Conservation (phyloP, 2,329 filamentous ascomycete species). For the Ophiostoma sp. region DNA sequence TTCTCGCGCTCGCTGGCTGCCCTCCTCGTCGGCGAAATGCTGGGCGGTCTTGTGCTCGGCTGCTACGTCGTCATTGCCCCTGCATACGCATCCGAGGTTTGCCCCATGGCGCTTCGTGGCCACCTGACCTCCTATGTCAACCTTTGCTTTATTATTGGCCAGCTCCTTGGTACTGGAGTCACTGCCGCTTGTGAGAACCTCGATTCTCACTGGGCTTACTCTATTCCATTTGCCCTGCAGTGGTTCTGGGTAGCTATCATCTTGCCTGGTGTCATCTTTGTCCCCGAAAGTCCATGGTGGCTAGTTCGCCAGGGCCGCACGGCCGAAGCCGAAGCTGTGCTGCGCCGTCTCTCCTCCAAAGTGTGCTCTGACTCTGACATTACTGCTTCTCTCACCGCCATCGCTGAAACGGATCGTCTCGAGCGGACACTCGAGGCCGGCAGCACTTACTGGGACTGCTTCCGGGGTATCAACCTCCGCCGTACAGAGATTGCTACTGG, state of each 20-base stretch:
- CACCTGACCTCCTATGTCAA: slow-evolving; percentile 57
- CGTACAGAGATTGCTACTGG: slow-evolving; percentile 54
- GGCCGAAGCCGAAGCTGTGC: slow-evolving; percentile 39
- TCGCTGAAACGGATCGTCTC: slow-evolving; percentile 54
- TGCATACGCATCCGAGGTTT: slow-evolving; percentile 57
- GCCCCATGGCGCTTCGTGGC: slow-evolving; percentile 52
- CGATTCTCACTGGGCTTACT: slow-evolving; percentile 46
- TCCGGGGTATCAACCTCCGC: slow-evolving; percentile 45
- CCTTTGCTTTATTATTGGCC: slow-evolving; percentile 58
- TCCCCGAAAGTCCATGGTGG: slow-evolving; percentile 50
- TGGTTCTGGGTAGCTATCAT: slow-evolving; percentile 48
- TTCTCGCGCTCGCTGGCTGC: slow-evolving; percentile 52
- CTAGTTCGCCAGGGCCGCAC: slow-evolving; percentile 41
- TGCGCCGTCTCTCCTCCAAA: slow-evolving; percentile 42
- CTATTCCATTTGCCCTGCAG: slow-evolving; percentile 46
- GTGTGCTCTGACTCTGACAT: slow-evolving; percentile 36
- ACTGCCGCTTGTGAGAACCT: slow-evolving; percentile 41
- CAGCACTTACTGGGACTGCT: slow-evolving; percentile 48
- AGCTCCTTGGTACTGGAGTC: slow-evolving; percentile 49
- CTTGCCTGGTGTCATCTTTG: slow-evolving; percentile 42
- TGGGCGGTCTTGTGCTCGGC: slow-evolving; percentile 57
- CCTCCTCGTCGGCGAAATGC: slow-evolving; percentile 56
- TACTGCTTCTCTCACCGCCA: slow-evolving; percentile 48
- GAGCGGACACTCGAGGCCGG: slow-evolving; percentile 49
- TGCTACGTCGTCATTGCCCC: slow-evolving; percentile 56